Base-by-base conservation (phyloP, 2,329 filamentous ascomycete genomes). In the Fusarium agapanthi region DNA sequence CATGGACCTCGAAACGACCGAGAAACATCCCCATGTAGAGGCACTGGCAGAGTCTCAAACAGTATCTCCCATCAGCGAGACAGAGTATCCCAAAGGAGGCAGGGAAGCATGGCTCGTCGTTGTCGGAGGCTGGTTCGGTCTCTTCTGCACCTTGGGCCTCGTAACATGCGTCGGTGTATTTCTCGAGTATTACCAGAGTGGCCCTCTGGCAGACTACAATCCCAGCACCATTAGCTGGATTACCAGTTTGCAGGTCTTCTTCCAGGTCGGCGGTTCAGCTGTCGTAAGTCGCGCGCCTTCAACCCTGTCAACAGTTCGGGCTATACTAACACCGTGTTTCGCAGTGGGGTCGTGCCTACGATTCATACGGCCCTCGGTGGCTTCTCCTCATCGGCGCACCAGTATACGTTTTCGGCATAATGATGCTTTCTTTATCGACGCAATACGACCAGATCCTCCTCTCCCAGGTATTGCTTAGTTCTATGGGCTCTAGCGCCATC, bases 261-360 rank as follows among this genome's bases (percentile, higher is more conserved):
- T 64, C 18, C 61, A 62, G 4, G 57, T 64, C 5, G 57, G 61
- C 0, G 61, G 61, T 3, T 62, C 56, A 0, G 57, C 56, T 1
- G 6, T 62, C 0, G 61, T 64, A n/a, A 10, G 55, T 37, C 6
- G 11, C 7, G 1, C 0, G 1, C 3, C 18, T 5, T 7, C 4
- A 22, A 24, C 6, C 2, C 6, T 7, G 8, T 7, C 1, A 6
- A n/a, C 26, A 4, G 7, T 22, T 7, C 1, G 24, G 10, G 4
- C 0, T 2, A 6, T 18, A 3, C 15, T 61, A 1, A 64, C 11
- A 12, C 1, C 3, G 7, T 3, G 4, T 0, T 1, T 1, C 1
- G 3, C 0, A 61, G 56, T 64, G 56, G 61, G 57, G 61, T 14
- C 57, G 57, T 7, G 32, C 53, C 1, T 62, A 62, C 3, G 56